Conservation (phyloP, 352 stramenopile species). For the Globisporangium recalcitrans region DNA sequence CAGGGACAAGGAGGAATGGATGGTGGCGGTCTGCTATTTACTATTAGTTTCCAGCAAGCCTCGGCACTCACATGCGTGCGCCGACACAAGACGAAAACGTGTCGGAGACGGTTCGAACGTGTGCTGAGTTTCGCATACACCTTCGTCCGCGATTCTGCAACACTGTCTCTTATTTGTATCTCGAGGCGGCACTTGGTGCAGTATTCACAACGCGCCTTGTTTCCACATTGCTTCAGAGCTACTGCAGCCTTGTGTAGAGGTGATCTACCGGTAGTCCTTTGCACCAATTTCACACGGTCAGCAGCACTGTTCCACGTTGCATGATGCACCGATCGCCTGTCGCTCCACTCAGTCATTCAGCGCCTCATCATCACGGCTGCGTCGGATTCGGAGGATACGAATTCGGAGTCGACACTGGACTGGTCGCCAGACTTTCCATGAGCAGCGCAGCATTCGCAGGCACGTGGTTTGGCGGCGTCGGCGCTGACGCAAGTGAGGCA, state of each 20-base stretch:
- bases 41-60: neutral
- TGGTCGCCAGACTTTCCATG: constrained; percentile 22
- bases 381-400: constrained; percentile 13
- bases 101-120: neutral
- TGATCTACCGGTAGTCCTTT: neutral
- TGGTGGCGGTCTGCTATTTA: neutral
- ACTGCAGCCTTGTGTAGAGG: neutral
- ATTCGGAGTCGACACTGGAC: constrained; percentile 16
- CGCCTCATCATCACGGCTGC: constrained; percentile 3
- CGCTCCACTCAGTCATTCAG: too few species aligned
- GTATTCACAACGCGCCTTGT: neutral
- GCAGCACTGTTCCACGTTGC: neutral
- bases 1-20: neutral
- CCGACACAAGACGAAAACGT: neutral
- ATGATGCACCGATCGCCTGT: neutral
- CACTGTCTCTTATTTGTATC: neutral
- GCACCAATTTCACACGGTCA: neutral
- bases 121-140: neutral
- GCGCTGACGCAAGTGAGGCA: constrained; percentile 21
- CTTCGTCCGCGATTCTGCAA: neutral
- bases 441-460: constrained; percentile 5
- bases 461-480: constrained; percentile 9
- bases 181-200: neutral
- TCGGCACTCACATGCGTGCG: neutral
- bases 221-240: neutral